Base-by-base conservation (phyloP, 2,329 filamentous ascomycete species). In the Nigrospora osmanthi region DNA sequence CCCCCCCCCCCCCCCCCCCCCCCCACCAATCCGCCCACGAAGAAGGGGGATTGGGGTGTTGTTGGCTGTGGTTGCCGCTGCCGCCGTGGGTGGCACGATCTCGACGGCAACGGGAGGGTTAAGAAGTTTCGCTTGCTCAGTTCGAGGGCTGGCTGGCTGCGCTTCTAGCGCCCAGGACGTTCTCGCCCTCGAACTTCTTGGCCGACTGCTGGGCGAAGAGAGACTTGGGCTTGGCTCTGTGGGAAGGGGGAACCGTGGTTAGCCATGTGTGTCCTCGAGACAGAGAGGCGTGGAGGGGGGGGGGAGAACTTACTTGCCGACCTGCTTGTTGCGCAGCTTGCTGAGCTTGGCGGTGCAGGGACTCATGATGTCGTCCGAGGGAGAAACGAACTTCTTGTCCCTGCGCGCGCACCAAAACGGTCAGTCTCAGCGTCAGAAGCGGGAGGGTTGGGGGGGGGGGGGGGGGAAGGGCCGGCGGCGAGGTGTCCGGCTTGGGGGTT, bases 351-450 rank as follows among this genome's bases (percentile, higher is more conserved):
- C 83, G 15, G 83, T 86, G 66, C 87, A 89, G 33, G 88, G 88
- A 56, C 85, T 89, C 82, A 89, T 87, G 71, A 94, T 90, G 67
- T 81, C 82, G 66, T 94, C 88, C n/a, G 86, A 90, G 3, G 88
- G 88, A 15, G 85, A 90, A 62, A 90, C 73, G 67, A 90, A 91
- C 55, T 73, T 69, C 38, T 65, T 57, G 42, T 69, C 67, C 53
- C 68, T 60, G 48, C 43, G 38, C 38, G 35, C 45, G 51, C 44
- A 35, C n/a, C n/a, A 36, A 19, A 17, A 19, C 11, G 16, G 39
- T 36, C 9, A 32, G 42, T 35, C 10, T 2, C 10, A 14, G 15
- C 43, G 34, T 32, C 43, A n/a, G n/a, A n/a, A n/a, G n/a, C n/a
- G n/a, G n/a, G n/a, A n/a, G n/a, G n/a, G n/a, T n/a, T n/a, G n/a